phyloP scores from a whole-genome alignment of 352 stramenopile species.

The Aphanomyces astaci region DNA sequence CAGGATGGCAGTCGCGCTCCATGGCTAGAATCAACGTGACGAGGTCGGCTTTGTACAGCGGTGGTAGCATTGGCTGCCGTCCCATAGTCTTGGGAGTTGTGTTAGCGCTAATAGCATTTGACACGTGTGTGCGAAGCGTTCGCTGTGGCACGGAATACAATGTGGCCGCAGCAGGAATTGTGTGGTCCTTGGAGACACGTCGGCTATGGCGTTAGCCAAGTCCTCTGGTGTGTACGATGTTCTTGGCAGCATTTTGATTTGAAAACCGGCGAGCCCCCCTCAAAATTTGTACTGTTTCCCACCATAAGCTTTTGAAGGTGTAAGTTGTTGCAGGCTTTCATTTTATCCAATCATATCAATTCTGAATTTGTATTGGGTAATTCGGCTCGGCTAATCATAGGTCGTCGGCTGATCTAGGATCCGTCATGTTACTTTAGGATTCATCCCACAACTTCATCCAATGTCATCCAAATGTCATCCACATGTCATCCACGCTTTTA shows the following conservation, averaged over 20 bases:
- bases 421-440: background rate
- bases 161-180: background rate
- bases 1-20: background rate
- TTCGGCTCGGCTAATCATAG: background rate
- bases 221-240: background rate
- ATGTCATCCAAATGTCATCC: too few species aligned
- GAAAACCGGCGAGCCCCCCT: background rate
- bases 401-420: background rate
- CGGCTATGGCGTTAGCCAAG: background rate
- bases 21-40: background rate
- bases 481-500: too few species aligned
- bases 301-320: background rate
- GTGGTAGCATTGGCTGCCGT: background rate
- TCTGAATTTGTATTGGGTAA: background rate
- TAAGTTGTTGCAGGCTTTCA: background rate
- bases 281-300: background rate
- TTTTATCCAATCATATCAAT: background rate
- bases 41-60: background rate
- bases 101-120: background rate
- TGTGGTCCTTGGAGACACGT: background rate
- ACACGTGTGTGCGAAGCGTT: background rate
- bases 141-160: background rate
- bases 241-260: slow-evolving; percentile 3
- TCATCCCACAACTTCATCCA: too few species aligned
- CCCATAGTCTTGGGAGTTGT: background rate